phyloP scores from a whole-genome alignment of 1,139 yeast species.

The Blastobotrys niveus region DNA sequence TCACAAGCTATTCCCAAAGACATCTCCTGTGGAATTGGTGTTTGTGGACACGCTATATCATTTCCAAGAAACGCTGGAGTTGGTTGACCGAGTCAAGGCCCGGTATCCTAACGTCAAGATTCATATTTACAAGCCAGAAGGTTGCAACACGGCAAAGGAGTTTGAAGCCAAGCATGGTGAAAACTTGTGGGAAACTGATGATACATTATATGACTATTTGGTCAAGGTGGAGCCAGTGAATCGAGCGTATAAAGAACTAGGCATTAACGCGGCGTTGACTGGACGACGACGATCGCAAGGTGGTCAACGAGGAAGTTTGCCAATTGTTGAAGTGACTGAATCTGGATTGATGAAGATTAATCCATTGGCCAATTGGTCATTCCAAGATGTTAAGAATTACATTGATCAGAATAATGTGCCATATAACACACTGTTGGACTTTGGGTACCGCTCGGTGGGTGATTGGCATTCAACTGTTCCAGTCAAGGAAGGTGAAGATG shows the following conservation, averaged over 20 bases:
- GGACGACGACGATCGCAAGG: conserved; percentile 93
- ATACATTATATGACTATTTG: conserved; percentile 71
- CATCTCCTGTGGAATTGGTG: conserved; percentile 62
- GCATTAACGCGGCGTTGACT: conserved; percentile 77
- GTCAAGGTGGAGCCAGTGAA: conserved; percentile 93
- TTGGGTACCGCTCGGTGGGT: conserved; percentile 88
- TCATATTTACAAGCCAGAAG: conserved; percentile 62
- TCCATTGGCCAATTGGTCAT: conserved; percentile 83
- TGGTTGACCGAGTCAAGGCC: conserved; percentile 52
- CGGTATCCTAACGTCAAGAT: conserved; percentile 52
- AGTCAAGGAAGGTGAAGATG: conserved; percentile 87
- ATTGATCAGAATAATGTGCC: conserved; percentile 70
- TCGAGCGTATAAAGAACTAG: conserved; percentile 69
- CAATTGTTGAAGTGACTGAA: conserved; percentile 69
- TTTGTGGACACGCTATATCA: conserved; percentile 90
- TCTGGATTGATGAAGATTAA: conserved; percentile 76
- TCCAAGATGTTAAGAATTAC: conserved; percentile 63
- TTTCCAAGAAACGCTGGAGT: conserved; percentile 84
- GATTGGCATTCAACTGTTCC: conserved; percentile 96
- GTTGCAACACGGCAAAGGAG: conserved; percentile 52
- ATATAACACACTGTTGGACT: conserved; percentile 73
- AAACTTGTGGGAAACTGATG: conserved; percentile 77
- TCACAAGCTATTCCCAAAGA: conserved; percentile 42
- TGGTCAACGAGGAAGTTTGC: conserved; percentile 67
- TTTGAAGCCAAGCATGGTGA: conserved; percentile 68